Conservation (phyloP, 2,329 filamentous ascomycete species). For the Cladophialophora yegresii region DNA sequence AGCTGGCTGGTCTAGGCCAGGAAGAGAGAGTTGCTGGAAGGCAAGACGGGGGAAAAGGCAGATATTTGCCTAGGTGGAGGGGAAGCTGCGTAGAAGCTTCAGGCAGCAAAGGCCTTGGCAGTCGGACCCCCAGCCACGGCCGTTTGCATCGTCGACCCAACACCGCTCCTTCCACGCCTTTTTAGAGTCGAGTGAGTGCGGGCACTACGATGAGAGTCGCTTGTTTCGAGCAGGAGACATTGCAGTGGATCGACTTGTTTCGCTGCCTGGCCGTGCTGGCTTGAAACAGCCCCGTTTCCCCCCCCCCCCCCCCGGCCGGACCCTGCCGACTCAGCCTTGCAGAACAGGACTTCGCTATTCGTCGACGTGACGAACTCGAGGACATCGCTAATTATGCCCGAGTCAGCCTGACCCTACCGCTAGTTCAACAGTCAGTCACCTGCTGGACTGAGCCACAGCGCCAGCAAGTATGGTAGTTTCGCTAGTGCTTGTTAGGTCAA, state of each 20-base stretch:
- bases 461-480: not conserved
- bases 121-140: not conserved
- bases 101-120: conserved; percentile 4
- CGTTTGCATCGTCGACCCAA: not conserved
- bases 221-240: not conserved
- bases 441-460: not conserved
- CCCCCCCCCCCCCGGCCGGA: not conserved
- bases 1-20: not conserved
- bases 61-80: not conserved
- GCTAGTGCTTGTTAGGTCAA: not conserved
- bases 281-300: not conserved
- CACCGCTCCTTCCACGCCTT: not conserved
- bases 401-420: not conserved
- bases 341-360: not conserved
- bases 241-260: not conserved
- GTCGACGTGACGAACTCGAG: not conserved
- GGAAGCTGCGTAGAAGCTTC: not conserved
- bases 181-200: not conserved
- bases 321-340: not conserved
- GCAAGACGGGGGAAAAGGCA: not conserved
- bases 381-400: not conserved
- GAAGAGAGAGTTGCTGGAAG: not conserved
- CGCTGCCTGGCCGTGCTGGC: not conserved
- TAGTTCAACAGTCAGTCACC: not conserved
- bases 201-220: not conserved